These are phyloP conservation scores for Leishmania amazonensis DNA, from an alignment of 208 protist species.

Conservation along the genomic window DNA sequence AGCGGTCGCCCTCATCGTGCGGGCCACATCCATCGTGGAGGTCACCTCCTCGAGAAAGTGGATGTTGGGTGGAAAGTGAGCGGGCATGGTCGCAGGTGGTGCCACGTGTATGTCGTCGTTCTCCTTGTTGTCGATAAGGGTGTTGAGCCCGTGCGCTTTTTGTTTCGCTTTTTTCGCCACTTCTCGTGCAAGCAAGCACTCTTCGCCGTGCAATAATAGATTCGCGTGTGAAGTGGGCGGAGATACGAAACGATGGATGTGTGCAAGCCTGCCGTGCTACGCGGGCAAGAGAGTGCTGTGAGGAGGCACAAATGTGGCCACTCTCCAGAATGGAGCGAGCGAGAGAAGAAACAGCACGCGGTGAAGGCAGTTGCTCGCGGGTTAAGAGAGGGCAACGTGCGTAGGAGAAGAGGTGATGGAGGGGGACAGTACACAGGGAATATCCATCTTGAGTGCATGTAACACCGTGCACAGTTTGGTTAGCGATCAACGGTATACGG, in stretches of 20 bases:
- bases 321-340: background rate
- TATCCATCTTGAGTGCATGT: background rate
- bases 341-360: background rate
- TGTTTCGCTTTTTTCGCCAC: background rate
- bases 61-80: constrained; percentile 32
- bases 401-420: background rate
- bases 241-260: background rate
- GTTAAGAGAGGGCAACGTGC: background rate
- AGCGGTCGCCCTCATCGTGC: constrained; percentile 31
- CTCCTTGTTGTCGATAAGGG: background rate
- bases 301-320: background rate
- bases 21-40: constrained; percentile 69
- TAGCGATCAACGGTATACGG: too few species aligned
- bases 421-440: too few species aligned
- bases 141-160: background rate
- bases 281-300: background rate
- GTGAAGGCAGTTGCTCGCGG: background rate
- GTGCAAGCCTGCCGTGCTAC: background rate
- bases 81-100: background rate
- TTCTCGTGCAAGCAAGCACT: background rate
- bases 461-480: background rate
- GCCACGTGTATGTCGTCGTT: background rate
- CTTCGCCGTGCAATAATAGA: background rate
- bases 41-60: constrained; percentile 43
- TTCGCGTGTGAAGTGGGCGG: background rate